Conservation (phyloP, 78 protist species). For the Dictyostelium citrinum region DNA sequence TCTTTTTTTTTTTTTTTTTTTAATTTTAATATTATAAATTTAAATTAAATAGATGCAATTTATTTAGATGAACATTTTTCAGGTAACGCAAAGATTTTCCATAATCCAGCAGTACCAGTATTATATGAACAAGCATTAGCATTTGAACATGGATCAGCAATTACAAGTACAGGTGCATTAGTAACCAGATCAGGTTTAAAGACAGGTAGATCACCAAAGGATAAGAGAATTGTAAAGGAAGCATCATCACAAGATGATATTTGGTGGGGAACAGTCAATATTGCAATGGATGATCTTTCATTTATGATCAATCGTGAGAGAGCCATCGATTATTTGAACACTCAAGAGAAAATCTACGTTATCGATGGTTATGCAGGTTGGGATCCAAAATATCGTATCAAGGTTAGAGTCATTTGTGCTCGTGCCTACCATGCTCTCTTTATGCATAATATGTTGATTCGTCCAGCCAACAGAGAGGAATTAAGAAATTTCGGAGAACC, state of each 20-base stretch:
- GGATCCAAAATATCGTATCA: conserved; percentile 88
- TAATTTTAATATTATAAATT: neutral
- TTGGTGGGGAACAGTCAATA: conserved; percentile 96
- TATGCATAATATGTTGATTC: conserved; percentile 95
- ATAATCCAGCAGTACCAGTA: conserved; percentile 83
- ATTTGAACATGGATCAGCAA: conserved; percentile 80
- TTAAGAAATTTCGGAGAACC: conserved; percentile 89
- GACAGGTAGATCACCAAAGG: conserved; percentile 93
- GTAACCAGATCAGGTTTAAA: conserved; percentile 84
- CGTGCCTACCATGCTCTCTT: conserved; percentile 96
- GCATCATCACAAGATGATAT: conserved; percentile 64
- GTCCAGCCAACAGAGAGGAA: conserved; percentile 86
- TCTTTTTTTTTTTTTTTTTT: neutral
- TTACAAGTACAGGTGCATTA: conserved; percentile 86
- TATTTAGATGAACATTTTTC: conserved; percentile 65
- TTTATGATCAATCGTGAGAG: conserved; percentile 93
- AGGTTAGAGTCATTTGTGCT: conserved; percentile 90
- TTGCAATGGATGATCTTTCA: conserved; percentile 71
- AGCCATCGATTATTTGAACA: conserved; percentile 94
- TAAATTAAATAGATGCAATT: neutral
- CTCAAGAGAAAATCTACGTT: conserved; percentile 90
- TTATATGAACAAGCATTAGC: conserved; percentile 90
- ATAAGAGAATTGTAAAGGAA: conserved; percentile 90
- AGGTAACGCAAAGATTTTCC: conserved; percentile 40
- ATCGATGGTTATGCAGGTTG: conserved; percentile 94